phyloP scores from a whole-genome alignment of 768 basidiomycete genomes.

The Auriscalpium vulgare region DNA sequence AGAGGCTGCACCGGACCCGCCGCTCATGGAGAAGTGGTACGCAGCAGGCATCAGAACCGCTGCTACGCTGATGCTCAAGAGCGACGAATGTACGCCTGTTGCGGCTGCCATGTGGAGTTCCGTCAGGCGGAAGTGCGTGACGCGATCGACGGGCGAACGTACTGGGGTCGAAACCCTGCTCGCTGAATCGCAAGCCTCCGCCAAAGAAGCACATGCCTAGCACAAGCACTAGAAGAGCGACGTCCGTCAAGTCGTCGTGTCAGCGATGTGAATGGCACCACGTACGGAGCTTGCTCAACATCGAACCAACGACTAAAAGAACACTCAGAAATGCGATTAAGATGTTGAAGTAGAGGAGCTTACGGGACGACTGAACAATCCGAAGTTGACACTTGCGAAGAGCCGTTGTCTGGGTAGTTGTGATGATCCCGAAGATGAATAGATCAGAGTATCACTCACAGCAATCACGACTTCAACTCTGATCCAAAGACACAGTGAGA shows the following conservation, averaged over 20 bases:
- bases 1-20: constrained; percentile 9
- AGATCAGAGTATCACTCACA: constrained; percentile 33
- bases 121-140: too few relatives aligned
- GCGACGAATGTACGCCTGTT: constrained; percentile 64
- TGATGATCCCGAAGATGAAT: background rate
- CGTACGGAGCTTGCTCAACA: constrained; percentile 68
- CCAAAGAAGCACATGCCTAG: constrained; percentile 84
- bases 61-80: constrained; percentile 69
- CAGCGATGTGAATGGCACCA: constrained; percentile 4
- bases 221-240: constrained; percentile 52
- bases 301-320: constrained; percentile 67
- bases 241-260: too few relatives aligned
- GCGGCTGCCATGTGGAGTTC: constrained; percentile 36
- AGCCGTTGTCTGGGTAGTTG: constrained; percentile 54
- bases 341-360: constrained; percentile 17
- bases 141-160: constrained; percentile 16
- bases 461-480: constrained; percentile 62
- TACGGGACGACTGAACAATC: constrained; percentile 76
- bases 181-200: constrained; percentile 66
- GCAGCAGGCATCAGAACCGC: constrained; percentile 74
- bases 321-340: background rate
- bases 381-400: constrained; percentile 73
- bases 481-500: background rate
- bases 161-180: constrained; percentile 74
- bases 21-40: constrained; percentile 56